Evolutionary conservation across 352 stramenopile species (phyloP).

Genomic region (Blastocystis sp.): DNA sequence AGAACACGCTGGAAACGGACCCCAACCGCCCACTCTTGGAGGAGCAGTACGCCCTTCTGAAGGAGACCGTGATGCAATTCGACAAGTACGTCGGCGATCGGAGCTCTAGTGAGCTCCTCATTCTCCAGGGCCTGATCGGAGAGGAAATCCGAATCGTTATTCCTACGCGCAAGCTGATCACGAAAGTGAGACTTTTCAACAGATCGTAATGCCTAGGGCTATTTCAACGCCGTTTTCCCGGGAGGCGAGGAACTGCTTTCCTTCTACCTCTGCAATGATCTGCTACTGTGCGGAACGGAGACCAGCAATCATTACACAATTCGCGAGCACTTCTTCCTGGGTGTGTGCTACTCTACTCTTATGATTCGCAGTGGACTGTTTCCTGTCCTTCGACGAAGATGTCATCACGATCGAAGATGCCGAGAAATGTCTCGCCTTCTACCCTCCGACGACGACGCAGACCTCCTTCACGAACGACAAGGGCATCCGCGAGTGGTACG

Average conservation of each 20-base stretch:
- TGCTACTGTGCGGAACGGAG: slow-evolving; percentile 19
- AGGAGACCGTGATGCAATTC: slow-evolving; percentile 21
- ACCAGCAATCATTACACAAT: slow-evolving; percentile 22
- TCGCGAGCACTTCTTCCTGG: slow-evolving; percentile 13
- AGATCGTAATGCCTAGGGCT: not conserved
- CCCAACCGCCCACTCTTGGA: not conserved
- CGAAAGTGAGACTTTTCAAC: not conserved
- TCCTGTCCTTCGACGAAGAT: slow-evolving; percentile 28
- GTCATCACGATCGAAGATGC: slow-evolving; percentile 57
- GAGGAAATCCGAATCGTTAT: not conserved
- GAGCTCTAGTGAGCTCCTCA: not conserved
- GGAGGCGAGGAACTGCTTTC: not conserved
- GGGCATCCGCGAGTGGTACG: slow-evolving; percentile 15
- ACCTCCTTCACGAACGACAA: not conserved
- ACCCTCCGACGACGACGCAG: not conserved
- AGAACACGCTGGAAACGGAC: slow-evolving; percentile 26
- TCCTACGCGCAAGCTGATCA: not conserved
- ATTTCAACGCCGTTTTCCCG: not conserved
- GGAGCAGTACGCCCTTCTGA: slow-evolving; percentile 16
- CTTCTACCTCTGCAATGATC: slow-evolving; percentile 47
- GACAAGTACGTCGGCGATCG: slow-evolving; percentile 2
- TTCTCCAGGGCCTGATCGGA: not conserved
- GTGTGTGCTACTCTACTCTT: not conserved
- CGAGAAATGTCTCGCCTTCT: slow-evolving; percentile 47
- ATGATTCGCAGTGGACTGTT: slow-evolving; percentile 37